Conservation (phyloP, 192 early-diverging fungal genomes). For the Gigaspora rosea region DNA sequence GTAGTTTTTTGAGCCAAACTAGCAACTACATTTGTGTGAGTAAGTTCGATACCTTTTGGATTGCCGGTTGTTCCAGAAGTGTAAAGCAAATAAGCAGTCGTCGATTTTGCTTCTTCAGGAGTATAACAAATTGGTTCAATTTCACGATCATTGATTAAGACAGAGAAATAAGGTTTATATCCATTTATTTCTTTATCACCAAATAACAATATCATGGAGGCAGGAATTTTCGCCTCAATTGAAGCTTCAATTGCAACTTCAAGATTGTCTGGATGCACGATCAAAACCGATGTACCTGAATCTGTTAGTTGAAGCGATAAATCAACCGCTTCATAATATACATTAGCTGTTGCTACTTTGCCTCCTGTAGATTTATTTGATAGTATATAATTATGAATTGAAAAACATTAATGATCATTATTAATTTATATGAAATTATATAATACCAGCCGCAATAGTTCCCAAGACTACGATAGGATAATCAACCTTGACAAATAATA, state of each 20-base stretch:
- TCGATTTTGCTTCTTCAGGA: slow-evolving; percentile 35
- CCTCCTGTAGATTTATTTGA: too few relatives aligned
- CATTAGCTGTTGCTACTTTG: too few relatives aligned
- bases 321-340: too few relatives aligned
- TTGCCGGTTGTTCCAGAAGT: slow-evolving; percentile 63
- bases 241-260: not conserved
- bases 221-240: not conserved
- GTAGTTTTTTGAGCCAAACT: slow-evolving; percentile 63
- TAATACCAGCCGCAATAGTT: too few relatives aligned
- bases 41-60: slow-evolving; percentile 86
- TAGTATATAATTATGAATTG: too few relatives aligned
- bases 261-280: not conserved
- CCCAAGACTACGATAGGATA: too few relatives aligned
- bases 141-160: slow-evolving; percentile 29
- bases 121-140: slow-evolving; percentile 32
- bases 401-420: too few relatives aligned
- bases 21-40: slow-evolving; percentile 79
- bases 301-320: not conserved
- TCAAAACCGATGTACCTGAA: not conserved
- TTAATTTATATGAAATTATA: too few relatives aligned
- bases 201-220: slow-evolving; percentile 44
- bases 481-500: too few relatives aligned
- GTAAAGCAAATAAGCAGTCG: slow-evolving; percentile 69
- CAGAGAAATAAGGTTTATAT: slow-evolving; percentile 28
- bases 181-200: slow-evolving; percentile 44